Percentiles rank a stretch among this genome's conserved stretches.
phyloP scores from a whole-genome alignment of 306 rosid species.

The Acacia acuminata region DNA sequence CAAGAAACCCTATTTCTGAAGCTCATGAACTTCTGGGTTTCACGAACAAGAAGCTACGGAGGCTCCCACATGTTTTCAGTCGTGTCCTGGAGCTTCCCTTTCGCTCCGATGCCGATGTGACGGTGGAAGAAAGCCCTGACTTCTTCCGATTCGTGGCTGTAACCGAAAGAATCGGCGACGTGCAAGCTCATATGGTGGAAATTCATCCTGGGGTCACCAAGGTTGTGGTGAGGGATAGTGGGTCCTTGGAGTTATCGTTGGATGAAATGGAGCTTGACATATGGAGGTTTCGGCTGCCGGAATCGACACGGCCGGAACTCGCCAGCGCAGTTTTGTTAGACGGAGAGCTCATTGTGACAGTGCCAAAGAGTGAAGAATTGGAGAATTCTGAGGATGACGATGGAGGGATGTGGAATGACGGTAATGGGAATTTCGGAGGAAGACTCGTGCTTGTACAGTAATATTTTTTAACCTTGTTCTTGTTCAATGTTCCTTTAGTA shows the following conservation, averaged over 20 bases:
- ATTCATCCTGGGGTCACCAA: slow-evolving; percentile 81
- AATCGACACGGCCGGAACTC: slow-evolving; percentile 69
- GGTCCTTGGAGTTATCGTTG: slow-evolving; percentile 40
- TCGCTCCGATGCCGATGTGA: slow-evolving; percentile 70
- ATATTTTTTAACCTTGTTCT: slow-evolving; percentile 8
- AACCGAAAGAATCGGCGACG: slow-evolving; percentile 37
- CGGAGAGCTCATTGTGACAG: slow-evolving; percentile 83
- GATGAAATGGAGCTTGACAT: slow-evolving; percentile 74
- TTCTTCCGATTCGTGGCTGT: slow-evolving; percentile 74
- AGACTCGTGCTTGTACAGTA: slow-evolving; percentile 83
- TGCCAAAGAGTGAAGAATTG: slow-evolving; percentile 56
- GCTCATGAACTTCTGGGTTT: slow-evolving; percentile 43
- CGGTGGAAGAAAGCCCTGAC: slow-evolving; percentile 56
- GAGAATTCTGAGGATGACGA: slow-evolving; percentile 36
- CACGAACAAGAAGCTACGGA: slow-evolving; percentile 59
- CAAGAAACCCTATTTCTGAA: slow-evolving; percentile 42
- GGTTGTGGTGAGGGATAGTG: slow-evolving; percentile 66
- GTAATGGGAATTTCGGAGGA: slow-evolving; percentile 49
- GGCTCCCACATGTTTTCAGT: slow-evolving; percentile 79
- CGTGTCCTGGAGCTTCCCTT: slow-evolving; percentile 77
- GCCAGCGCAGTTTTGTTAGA: slow-evolving; percentile 61
- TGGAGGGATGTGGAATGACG: slow-evolving; percentile 48
- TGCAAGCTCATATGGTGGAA: slow-evolving; percentile 61
- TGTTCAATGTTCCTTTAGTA: slow-evolving; percentile 19
- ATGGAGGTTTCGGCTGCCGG: slow-evolving; percentile 85